phyloP scores from a whole-genome alignment of 2,329 filamentous ascomycete genomes.

The Fusarium annulatum region DNA sequence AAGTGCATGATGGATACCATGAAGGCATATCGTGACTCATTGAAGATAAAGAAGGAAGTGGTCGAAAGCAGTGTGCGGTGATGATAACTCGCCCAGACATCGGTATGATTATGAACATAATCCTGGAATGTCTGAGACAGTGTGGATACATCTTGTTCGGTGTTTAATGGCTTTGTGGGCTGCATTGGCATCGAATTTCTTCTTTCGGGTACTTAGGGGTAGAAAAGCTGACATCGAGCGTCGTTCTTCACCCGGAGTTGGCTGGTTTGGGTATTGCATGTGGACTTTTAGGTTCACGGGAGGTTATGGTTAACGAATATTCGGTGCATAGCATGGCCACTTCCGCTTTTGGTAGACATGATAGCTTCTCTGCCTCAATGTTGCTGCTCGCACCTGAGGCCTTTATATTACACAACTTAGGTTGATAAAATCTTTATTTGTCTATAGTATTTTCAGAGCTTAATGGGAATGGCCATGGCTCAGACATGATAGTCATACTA shows the following conservation, averaged over 20 bases:
- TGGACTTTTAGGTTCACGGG: background rate
- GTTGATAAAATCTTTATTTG: background rate
- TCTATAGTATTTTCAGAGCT: background rate
- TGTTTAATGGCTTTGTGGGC: background rate
- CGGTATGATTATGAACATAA: background rate
- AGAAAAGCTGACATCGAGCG: slow-evolving; percentile 1
- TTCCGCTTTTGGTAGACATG: background rate
- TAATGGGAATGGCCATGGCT: background rate
- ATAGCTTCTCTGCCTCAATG: background rate
- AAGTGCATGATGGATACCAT: slow-evolving; percentile 57
- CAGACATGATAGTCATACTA: background rate
- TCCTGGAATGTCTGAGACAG: background rate
- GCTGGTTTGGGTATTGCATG: background rate
- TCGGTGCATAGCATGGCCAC: background rate
- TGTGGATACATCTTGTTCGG: slow-evolving; percentile 22
- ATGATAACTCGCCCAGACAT: background rate
- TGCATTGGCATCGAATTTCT: slow-evolving; percentile 6
- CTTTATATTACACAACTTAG: background rate
- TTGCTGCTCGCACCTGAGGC: background rate
- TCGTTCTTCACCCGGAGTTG: slow-evolving; percentile 10
- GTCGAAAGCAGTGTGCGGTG: background rate
- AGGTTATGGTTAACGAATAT: background rate
- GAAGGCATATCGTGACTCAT: slow-evolving; percentile 42
- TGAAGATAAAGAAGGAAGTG: slow-evolving; percentile 21
- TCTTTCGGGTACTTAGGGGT: background rate